These are phyloP conservation scores for Curvularia hawaiiensis DNA, from an alignment of 2,329 filamentous ascomycete species.

Conservation along the genomic window DNA sequence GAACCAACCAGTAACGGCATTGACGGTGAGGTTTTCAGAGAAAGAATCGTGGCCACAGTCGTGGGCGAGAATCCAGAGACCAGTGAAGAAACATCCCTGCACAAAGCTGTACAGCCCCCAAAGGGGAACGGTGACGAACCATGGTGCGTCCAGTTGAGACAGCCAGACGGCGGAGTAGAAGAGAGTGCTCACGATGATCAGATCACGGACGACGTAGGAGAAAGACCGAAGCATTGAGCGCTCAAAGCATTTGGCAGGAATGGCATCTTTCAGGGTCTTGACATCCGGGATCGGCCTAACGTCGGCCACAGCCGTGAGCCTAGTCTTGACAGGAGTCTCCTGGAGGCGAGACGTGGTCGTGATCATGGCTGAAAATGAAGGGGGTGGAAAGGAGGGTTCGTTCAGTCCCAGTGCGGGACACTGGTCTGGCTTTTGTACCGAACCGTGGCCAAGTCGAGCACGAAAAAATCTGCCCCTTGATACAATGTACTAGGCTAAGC, in stretches of 20 bases:
- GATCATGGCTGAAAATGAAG: slow-evolving; percentile 17
- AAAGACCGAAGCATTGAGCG: slow-evolving; percentile 30
- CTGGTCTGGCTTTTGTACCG: slow-evolving; percentile 6
- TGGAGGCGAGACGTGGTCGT: slow-evolving; percentile 26
- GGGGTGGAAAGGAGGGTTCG: slow-evolving; percentile 6
- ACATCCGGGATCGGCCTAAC: slow-evolving; percentile 27
- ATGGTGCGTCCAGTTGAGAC: slow-evolving; percentile 21
- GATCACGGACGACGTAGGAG: slow-evolving; percentile 32
- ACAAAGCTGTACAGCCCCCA: slow-evolving; percentile 67
- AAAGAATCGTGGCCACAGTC: slow-evolving; percentile 74
- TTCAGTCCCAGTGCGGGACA: slow-evolving; percentile 1
- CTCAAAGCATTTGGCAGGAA: slow-evolving; percentile 33
- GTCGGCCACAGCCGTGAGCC: slow-evolving; percentile 26
- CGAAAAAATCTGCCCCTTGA: slow-evolving; percentile 6
- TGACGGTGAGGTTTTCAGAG: slow-evolving; percentile 61
- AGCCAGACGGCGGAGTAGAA: slow-evolving; percentile 24
- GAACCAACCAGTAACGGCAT: slow-evolving; percentile 66
- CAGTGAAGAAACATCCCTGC: slow-evolving; percentile 70
- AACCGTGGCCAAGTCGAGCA: not conserved
- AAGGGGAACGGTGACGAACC: slow-evolving; percentile 20
- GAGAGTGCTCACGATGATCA: slow-evolving; percentile 24
- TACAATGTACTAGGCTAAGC: slow-evolving; percentile 17
- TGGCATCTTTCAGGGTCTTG: slow-evolving; percentile 31
- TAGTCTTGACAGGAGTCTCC: slow-evolving; percentile 18
- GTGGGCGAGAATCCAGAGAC: slow-evolving; percentile 70